phyloP scores from a whole-genome alignment of 306 rosid genomes.

The Urtica urens region DNA sequence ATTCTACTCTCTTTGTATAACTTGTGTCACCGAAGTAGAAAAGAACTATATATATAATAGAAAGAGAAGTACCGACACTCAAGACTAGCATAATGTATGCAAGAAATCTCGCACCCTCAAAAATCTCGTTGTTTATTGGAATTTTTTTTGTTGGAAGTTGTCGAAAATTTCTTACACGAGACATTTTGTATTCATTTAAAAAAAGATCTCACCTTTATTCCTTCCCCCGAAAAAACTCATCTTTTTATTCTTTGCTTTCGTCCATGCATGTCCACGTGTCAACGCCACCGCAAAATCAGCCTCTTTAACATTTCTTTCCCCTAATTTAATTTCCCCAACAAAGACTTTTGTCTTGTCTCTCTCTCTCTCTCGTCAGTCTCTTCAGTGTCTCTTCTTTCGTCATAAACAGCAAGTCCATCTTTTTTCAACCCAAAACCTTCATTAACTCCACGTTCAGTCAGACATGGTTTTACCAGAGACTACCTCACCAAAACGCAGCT shows the following conservation, averaged over 20 bases:
- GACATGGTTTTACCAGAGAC: slow-evolving; percentile 37
- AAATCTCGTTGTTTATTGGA: background rate
- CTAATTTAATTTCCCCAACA: background rate
- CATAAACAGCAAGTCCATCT: background rate
- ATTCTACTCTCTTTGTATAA: too few relatives aligned
- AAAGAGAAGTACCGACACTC: background rate
- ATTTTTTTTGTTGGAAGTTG: background rate
- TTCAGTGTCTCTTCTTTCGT: background rate
- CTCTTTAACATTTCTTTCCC: background rate
- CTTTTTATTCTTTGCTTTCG: slow-evolving; percentile 4
- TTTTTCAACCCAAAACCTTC: background rate
- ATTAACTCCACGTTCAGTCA: too few relatives aligned
- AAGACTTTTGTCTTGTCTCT: background rate
- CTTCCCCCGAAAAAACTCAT: background rate
- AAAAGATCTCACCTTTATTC: too few relatives aligned
- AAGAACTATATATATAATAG: too few relatives aligned
- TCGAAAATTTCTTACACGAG: too few relatives aligned
- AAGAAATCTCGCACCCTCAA: background rate
- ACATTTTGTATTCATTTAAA: too few relatives aligned
- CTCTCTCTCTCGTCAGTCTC: too few relatives aligned
- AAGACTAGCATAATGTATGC: background rate
- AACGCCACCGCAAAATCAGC: background rate
- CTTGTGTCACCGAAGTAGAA: too few relatives aligned
- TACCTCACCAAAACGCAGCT: slow-evolving; percentile 19
- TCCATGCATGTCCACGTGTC: background rate